Evolutionary conservation across 2,329 filamentous ascomycete genomes (phyloP).

Genomic region (Botryotinia convoluta): DNA sequence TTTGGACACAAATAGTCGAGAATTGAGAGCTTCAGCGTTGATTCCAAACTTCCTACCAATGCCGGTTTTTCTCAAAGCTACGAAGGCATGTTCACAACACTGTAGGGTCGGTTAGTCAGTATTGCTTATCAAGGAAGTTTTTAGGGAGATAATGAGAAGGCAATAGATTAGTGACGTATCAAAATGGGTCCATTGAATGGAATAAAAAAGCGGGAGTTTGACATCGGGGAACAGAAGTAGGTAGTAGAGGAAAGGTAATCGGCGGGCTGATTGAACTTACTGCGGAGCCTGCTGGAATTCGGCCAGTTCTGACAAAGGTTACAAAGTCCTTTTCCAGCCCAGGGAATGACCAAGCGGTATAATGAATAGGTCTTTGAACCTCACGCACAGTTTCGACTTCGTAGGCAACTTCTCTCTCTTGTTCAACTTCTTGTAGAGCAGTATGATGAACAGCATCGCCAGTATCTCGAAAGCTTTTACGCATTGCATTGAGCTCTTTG

Average conservation of each 20-base stretch:
- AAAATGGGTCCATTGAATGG: not conserved
- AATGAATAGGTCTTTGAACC: slow-evolving; percentile 43
- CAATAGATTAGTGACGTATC: not conserved
- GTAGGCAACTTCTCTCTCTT: slow-evolving; percentile 47
- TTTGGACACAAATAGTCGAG: slow-evolving; percentile 42
- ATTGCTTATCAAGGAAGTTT: not conserved
- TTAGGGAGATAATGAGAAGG: not conserved
- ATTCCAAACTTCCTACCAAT: slow-evolving; percentile 41
- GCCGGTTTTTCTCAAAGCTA: slow-evolving; percentile 42
- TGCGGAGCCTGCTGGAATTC: slow-evolving; percentile 40
- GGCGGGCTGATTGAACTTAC: not conserved
- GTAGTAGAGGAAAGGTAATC: rapidly evolving
- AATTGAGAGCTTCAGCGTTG: slow-evolving; percentile 25
- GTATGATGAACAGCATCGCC: slow-evolving; percentile 47
- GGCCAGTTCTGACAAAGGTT: slow-evolving; percentile 47
- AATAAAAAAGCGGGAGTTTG: not conserved
- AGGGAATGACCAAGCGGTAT: slow-evolving; percentile 41
- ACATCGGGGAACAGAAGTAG: not conserved
- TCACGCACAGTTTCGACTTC: slow-evolving; percentile 48
- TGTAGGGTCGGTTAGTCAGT: not conserved
- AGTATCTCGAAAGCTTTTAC: slow-evolving; percentile 43
- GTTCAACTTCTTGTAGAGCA: slow-evolving; percentile 54
- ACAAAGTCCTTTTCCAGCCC: slow-evolving; percentile 49
- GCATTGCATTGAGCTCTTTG: slow-evolving; percentile 38
- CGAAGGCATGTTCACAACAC: slow-evolving; percentile 45